Evolutionary conservation across 140 eudicot genomes (phyloP).

Genomic region (Senecio squalidus): DNA sequence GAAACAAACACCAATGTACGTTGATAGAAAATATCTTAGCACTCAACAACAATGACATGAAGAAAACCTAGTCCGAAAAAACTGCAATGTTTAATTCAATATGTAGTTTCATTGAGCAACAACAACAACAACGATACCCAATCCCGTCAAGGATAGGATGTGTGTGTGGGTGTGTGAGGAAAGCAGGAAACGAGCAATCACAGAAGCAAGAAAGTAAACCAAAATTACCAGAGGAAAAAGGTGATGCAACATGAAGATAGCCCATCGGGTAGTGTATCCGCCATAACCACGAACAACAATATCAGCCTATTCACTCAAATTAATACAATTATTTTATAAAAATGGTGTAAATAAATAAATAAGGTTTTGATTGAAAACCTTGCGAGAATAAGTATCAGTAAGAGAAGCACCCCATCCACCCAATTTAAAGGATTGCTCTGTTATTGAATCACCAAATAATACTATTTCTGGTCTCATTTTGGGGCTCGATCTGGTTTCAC

Average conservation of each 20-base stretch:
- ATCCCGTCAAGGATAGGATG: no score
- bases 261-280: slow-evolving; percentile 94
- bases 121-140: no score
- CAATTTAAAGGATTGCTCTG: slow-evolving; percentile 65
- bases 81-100: not conserved
- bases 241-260: slow-evolving; percentile 75
- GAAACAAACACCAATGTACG: no score
- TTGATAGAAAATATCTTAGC: not conserved
- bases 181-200: no score
- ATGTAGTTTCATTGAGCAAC: slow-evolving; percentile 5
- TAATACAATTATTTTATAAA: no score
- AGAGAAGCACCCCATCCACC: slow-evolving; percentile 94
- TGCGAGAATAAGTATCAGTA: slow-evolving; percentile 74
- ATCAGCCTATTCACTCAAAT: slow-evolving; percentile 51
- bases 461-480: slow-evolving; percentile 64
- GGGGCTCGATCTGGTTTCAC: no score
- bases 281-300: slow-evolving; percentile 78
- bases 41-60: not conserved
- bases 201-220: not conserved
- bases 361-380: slow-evolving; percentile 36
- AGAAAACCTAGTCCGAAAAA: not conserved
- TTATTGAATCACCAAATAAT: slow-evolving; percentile 83
- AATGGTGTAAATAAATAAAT: no score
- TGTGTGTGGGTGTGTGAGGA: no score
- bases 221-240: slow-evolving; percentile 73